Evolutionary conservation across 23 red algal genomes (phyloP).

Genomic region (Chondrus crispus): DNA sequence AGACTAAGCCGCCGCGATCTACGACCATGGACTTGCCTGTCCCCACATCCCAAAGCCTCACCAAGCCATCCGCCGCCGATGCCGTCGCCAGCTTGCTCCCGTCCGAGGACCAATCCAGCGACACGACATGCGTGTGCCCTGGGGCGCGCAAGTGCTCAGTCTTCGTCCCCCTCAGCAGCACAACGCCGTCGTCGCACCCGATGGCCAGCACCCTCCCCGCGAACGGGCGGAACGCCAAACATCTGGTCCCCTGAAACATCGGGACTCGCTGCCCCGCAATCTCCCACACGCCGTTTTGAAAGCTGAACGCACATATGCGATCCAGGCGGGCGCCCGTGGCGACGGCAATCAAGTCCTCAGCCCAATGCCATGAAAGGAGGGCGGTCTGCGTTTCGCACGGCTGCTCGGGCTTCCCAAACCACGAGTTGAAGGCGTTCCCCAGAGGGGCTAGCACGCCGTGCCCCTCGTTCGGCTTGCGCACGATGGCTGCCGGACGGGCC

Average conservation of each 20-base stretch:
- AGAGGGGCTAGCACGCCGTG: not conserved
- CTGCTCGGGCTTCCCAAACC: not conserved
- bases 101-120: constrained; percentile 57
- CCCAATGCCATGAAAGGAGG: constrained; percentile 54
- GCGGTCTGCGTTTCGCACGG: not conserved
- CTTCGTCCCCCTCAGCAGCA: not conserved
- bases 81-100: constrained; percentile 33
- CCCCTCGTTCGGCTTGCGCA: not conserved
- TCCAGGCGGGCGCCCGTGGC: constrained; percentile 42
- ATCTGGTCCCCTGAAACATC: not conserved
- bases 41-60: constrained; percentile 46
- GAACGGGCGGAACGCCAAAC: constrained; percentile 49
- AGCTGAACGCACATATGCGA: constrained; percentile 54
- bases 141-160: not conserved
- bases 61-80: not conserved
- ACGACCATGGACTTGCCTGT: constrained; percentile 28
- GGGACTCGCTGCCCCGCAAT: not conserved
- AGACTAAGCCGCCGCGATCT: constrained; percentile 1
- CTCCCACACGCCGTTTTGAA: constrained; percentile 28
- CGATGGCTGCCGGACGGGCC: not conserved
- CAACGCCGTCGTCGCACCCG: constrained; percentile 22
- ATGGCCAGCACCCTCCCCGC: constrained; percentile 48
- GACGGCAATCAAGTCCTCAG: constrained; percentile 24
- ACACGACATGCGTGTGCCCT: constrained; percentile 21
- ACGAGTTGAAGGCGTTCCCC: not conserved